Conservation (phyloP, 2,329 filamentous ascomycete genomes). For the Cladobotryum mycophilum region DNA sequence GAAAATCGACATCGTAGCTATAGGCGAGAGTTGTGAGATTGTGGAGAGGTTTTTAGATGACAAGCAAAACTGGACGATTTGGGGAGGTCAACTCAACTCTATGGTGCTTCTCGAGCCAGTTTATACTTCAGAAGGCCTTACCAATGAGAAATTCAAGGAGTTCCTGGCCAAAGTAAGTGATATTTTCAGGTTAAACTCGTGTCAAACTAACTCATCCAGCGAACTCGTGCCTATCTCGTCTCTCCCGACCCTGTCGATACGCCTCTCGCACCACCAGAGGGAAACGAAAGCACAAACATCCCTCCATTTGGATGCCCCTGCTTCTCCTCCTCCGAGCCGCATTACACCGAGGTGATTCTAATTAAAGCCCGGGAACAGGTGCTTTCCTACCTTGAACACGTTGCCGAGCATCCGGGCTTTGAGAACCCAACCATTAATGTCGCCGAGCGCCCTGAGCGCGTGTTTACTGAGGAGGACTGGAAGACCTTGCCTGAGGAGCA, state of each 20-base stretch:
- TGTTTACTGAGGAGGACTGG: slow-evolving; percentile 25
- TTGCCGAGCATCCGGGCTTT: slow-evolving; percentile 37
- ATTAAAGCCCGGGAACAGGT: slow-evolving; percentile 47
- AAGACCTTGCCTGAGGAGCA: slow-evolving; percentile 22
- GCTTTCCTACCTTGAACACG: slow-evolving; percentile 55
- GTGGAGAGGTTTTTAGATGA: slow-evolving; percentile 53
- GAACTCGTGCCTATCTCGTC: slow-evolving; percentile 55
- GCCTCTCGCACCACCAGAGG: slow-evolving; percentile 46
- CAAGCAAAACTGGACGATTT: slow-evolving; percentile 43
- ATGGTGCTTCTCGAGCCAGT: slow-evolving; percentile 46
- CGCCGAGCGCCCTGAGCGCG: background rate
- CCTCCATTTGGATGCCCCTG: slow-evolving; percentile 55
- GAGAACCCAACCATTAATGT: slow-evolving; percentile 24
- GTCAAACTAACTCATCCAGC: slow-evolving; percentile 30
- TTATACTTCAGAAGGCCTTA: slow-evolving; percentile 32
- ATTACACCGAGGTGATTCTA: slow-evolving; percentile 57
- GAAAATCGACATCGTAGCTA: slow-evolving; percentile 62
- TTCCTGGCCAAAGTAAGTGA: slow-evolving; percentile 47
- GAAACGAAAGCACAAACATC: slow-evolving; percentile 38
- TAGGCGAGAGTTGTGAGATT: slow-evolving; percentile 59
- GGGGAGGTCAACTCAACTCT: slow-evolving; percentile 39
- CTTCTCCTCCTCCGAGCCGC: slow-evolving; percentile 59
- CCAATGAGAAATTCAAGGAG: slow-evolving; percentile 37
- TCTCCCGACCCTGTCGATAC: slow-evolving; percentile 45
- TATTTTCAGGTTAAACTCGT: background rate